Evolutionary conservation across 805 yeast species (phyloP), one percentile per base, ranked within the genome.

Genomic region (Candida yuanshanica): DNA sequence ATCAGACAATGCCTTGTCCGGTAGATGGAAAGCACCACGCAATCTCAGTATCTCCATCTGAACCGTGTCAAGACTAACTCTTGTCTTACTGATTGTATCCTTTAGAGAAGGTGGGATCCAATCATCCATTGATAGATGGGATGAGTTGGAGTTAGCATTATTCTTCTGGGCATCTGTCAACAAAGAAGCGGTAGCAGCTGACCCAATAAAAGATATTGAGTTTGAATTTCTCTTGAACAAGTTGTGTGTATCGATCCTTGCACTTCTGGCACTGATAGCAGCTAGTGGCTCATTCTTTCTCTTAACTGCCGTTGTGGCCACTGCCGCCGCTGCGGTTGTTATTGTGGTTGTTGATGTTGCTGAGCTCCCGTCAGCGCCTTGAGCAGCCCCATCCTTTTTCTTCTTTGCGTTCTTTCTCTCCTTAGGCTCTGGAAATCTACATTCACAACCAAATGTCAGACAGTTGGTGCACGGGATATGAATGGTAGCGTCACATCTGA

Each of bases 11-110:
- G 72, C 77, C 33, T 69, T 61, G 4, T 74, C 69, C 1, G 95
- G 95, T 17, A 86, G 59, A 37, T 75, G 62, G 52, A 85, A 85
- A 7, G 90, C 87, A 6, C 90, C 91, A 42, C 79, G 66, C 42
- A 78, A 52, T 50, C 77, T 72, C 46, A 85, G 64, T 33, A 81
- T 72, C 53, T 80, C 81, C 52, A 82, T 66, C 48, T 84, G 90
- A 20, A 75, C 82, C 4, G 77, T 69, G 51, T 79, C 83, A 12
- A 69, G 47, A 10, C 55, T 49, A 3, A 44, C 41, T 31, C 54
- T 42, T 1, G 60, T 51, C 34, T 60, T 60, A 25, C 59, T 53
- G 2, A 56, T 50, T 46, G 45, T 58, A 37, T 25, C 42, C 35
- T 43, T 49, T 14, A 55, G 23, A 0, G 51, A 35, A 8, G 53